Evolutionary conservation across 441 rosid species (phyloP), one percentile per base, ranked within the genome.

Genomic region (Aquilaria agallochum): DNA sequence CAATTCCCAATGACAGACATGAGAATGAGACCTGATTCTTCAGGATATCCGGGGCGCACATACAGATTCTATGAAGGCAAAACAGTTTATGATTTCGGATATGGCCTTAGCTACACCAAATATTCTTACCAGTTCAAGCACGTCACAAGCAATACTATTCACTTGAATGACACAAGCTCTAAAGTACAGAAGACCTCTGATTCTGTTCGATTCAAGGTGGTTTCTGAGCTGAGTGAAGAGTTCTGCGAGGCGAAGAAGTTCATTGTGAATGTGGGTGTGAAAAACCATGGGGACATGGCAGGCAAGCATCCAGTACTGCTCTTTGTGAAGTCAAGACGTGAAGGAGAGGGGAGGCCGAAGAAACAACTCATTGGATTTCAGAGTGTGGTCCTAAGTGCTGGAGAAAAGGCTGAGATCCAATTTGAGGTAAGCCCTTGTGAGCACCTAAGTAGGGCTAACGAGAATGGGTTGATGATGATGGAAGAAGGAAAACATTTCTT

Each of bases 31-130:
- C 80, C 97, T 8, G 65, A 86, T 1, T 66, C 83, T 2, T 56
- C 80, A 3, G 88, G 85, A 50, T 89, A 94, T 64, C 96, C 97
- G 4, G 97, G 97, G 36, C 81, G 95, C n/a, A 89, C 99, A 10
- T 86, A 86, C 68, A 80, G 92, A 51, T 93, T 93, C 81, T 90
- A 88, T 32, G 47, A 68, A 68, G 96, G 95, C 5, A 61, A 68
- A 51, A 78, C 76, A 13, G 88, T 93, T 33, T 93, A 50, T 46
- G 81, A 81, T 69, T 90, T 88, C 7, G 97, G 96, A 5, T 72
- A 79, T 63, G 96, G 98, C 68, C 83, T 88, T 6, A 88, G 96
- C 72, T 90, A 92, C 79, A 68, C 96, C 6, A 78, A 69, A 7
- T 83, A 88, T 67, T 66, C 86, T 4, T 86, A 92, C 62, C 55